Conservation (phyloP, 768 basidiomycete species). For the Stropharia rugosoannulata region DNA sequence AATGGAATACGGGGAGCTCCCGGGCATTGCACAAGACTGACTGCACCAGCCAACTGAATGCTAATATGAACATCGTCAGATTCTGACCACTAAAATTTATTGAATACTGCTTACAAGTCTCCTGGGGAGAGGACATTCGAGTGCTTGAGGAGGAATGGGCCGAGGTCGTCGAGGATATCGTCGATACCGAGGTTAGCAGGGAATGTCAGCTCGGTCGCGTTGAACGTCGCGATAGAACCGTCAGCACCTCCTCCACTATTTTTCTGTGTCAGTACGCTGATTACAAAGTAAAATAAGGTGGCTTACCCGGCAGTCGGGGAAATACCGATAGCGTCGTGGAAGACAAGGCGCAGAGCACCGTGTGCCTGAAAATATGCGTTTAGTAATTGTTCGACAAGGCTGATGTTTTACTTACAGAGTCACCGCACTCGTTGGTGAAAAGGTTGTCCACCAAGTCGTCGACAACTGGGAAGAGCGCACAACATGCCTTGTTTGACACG, state of each 20-base stretch:
- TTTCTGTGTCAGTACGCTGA: too few relatives aligned
- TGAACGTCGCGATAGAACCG: slow-evolving; percentile 49
- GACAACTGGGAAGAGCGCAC: neutral
- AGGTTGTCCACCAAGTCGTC: neutral
- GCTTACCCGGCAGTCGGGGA: neutral
- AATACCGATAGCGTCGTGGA: neutral
- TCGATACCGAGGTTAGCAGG: slow-evolving; percentile 43
- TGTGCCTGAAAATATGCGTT: neutral
- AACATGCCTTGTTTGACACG: neutral
- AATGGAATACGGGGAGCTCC: slow-evolving; percentile 43
- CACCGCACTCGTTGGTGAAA: neutral
- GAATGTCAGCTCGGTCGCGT: slow-evolving; percentile 39
- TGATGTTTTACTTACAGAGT: neutral
- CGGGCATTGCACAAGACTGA: slow-evolving; percentile 39
- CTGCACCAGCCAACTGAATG: slow-evolving; percentile 48
- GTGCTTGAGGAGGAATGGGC: slow-evolving; percentile 31
- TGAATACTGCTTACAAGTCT: slow-evolving; percentile 39
- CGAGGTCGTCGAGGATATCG: slow-evolving; percentile 36
- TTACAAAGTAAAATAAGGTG: too few relatives aligned
- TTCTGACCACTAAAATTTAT: neutral
- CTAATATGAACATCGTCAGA: slow-evolving; percentile 15
- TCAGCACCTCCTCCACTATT: slow-evolving; percentile 40
- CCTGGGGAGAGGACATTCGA: slow-evolving; percentile 33
- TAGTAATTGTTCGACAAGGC: too few relatives aligned
- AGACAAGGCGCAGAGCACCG: neutral